Evolutionary conservation across 108 stramenopile genomes (phyloP), one percentile per base, ranked within the genome.

Genomic region (Nitzschia sp.): DNA sequence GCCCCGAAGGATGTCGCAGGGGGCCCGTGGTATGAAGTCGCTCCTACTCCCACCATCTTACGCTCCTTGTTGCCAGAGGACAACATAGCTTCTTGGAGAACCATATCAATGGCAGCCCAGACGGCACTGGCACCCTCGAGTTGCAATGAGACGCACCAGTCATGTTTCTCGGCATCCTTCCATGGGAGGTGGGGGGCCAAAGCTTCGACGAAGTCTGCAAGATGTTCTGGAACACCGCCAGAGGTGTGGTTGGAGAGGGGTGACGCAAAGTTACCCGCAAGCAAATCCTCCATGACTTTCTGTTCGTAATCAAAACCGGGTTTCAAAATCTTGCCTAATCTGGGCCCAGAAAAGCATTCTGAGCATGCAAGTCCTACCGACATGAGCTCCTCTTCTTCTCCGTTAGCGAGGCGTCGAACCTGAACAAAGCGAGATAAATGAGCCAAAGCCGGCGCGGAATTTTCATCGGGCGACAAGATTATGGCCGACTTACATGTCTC

Each of bases 141-240:
- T 53, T 86, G 85, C 62, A 86, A 66, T 6, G 78, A 82, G 33
- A 80, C 61, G 64, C 79, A 83, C 85, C 85, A 86, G 53, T 86
- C 85, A 13, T 54, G 23, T 13, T 61, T 48, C 33, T 63, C 46
- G 24, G 30, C 1, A 8, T 67, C 66, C 19, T 73, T 56, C 79
- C 78, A 82, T 13, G 81, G 85, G 2, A 86, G 57, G 61, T 82
- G 85, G 11, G 53, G 58, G 46, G 46, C 74, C 1, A 82, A 58
- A 1, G 79, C 75, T 26, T 76, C 59, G 18, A 86, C 57, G 54
- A 86, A 86, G 0, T 45, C 54, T 34, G 60, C 38, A 31, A 82
- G 54, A 17, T 55, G 70, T 9, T 54, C 54, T 0, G 85, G 63
- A 27, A 86, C 81, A 31, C 85, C 85, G 1, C 72, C 81, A 0